phyloP scores from a whole-genome alignment of 768 basidiomycete genomes.

The Fibroporia radiculosa region DNA sequence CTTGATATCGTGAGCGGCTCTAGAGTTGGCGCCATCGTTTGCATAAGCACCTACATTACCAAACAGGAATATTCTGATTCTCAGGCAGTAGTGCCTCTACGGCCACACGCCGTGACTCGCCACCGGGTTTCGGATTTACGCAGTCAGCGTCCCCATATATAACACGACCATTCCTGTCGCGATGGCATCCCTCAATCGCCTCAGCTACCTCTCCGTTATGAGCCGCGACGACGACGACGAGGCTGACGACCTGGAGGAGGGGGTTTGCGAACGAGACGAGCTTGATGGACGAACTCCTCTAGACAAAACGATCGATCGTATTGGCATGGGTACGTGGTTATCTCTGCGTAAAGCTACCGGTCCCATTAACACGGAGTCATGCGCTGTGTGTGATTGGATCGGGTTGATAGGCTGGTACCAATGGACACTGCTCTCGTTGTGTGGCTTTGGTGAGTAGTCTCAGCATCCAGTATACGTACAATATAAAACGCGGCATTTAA shows the following conservation, averaged over 20 bases:
- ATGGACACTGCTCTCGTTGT: slow-evolving; percentile 74
- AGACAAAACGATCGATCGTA: slow-evolving; percentile 83
- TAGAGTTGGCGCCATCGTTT: no score
- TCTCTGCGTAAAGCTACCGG: not conserved
- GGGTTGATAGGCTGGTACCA: slow-evolving; percentile 56
- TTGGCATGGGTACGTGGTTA: slow-evolving; percentile 69
- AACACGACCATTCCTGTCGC: not conserved
- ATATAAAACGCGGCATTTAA: not conserved
- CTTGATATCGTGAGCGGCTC: no score
- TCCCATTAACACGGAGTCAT: no score
- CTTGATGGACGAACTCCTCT: slow-evolving; percentile 36
- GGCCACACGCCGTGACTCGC: no score
- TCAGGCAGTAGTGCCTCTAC: no score
- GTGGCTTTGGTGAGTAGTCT: slow-evolving; percentile 73
- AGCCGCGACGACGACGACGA: slow-evolving; percentile 11
- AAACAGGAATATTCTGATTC: no score
- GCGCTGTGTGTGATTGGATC: not conserved
- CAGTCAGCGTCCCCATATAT: not conserved
- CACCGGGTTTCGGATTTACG: no score
- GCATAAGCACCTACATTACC: no score
- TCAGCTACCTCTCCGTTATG: slow-evolving; percentile 28
- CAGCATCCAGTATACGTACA: not conserved
- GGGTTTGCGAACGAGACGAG: slow-evolving; percentile 15
- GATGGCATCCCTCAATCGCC: slow-evolving; percentile 30
- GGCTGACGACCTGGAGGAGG: slow-evolving; percentile 1